Conservation (phyloP, 106 monocot genomes). For the Gastrodia elata region DNA sequence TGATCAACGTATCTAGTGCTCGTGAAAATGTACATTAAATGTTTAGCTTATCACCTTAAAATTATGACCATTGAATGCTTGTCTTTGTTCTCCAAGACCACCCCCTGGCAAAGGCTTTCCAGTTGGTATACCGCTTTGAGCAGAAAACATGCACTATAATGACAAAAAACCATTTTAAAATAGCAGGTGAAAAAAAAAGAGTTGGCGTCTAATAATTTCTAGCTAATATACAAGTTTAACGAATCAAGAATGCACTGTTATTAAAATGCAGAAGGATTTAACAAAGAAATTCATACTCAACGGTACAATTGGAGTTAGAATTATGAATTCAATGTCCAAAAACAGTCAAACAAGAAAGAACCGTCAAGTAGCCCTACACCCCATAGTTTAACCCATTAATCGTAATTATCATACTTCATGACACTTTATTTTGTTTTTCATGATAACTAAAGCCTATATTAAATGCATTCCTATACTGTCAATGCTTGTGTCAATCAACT, state of each 20-base stretch:
- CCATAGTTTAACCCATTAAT: neutral
- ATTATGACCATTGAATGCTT: neutral
- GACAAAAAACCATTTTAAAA: neutral
- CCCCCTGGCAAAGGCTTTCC: neutral
- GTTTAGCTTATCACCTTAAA: conserved; percentile 4
- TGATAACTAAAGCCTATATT: neutral
- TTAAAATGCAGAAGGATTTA: neutral
- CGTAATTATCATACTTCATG: neutral
- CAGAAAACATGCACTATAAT: conserved; percentile 1
- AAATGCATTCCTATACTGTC: neutral
- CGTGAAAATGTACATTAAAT: neutral
- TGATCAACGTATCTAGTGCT: neutral
- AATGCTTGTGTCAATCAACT: neutral
- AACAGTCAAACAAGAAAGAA: neutral
- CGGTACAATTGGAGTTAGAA: neutral
- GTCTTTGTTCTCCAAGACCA: neutral
- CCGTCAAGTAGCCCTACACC: neutral
- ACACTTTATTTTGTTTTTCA: neutral
- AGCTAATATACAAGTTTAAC: neutral
- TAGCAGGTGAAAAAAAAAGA: neutral
- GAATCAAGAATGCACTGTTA: neutral
- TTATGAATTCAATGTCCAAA: neutral
- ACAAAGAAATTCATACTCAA: neutral
- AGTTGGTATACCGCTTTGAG: neutral
- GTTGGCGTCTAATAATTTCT: neutral